phyloP scores from a whole-genome alignment of 257 asterid species.

The Nicotiana attenuata region DNA sequence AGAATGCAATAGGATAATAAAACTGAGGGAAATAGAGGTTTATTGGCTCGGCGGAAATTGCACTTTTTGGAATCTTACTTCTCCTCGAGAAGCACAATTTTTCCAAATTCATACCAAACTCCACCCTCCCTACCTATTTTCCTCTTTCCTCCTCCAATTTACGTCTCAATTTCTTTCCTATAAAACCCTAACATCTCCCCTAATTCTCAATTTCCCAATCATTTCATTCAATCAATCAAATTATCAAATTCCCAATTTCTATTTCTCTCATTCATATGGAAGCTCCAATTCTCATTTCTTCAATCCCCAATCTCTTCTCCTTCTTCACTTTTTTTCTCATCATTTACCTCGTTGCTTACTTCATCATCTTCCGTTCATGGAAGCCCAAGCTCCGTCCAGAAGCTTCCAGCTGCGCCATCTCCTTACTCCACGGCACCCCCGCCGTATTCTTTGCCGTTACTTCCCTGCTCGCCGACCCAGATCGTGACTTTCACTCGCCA shows the following conservation, averaged over 20 bases:
- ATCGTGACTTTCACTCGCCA: conserved; percentile 45
- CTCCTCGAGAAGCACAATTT: background rate
- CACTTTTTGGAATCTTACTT: background rate
- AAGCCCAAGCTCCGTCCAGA: conserved; percentile 66
- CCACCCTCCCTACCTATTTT: background rate
- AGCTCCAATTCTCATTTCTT: conserved; percentile 3
- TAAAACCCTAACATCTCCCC: background rate
- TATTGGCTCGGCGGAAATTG: background rate
- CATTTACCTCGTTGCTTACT: conserved; percentile 52
- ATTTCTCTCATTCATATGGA: conserved; percentile 24
- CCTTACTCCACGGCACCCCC: conserved; percentile 87
- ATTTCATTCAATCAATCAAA: background rate
- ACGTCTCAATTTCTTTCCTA: background rate
- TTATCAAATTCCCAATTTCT: background rate
- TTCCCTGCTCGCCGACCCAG: conserved; percentile 54
- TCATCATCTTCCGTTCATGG: conserved; percentile 58
- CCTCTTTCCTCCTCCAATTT: background rate
- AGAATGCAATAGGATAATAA: background rate
- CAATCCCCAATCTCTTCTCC: conserved; percentile 30
- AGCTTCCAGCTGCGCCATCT: conserved; percentile 88
- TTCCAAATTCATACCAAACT: background rate
- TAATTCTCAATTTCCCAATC: background rate
- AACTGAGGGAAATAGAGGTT: background rate
- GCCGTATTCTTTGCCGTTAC: conserved; percentile 62
- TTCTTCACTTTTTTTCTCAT: conserved; percentile 41